These are phyloP conservation scores for Diplodia scrobiculata DNA, from an alignment of 2,329 filamentous ascomycete genomes.

Conservation along the genomic window DNA sequence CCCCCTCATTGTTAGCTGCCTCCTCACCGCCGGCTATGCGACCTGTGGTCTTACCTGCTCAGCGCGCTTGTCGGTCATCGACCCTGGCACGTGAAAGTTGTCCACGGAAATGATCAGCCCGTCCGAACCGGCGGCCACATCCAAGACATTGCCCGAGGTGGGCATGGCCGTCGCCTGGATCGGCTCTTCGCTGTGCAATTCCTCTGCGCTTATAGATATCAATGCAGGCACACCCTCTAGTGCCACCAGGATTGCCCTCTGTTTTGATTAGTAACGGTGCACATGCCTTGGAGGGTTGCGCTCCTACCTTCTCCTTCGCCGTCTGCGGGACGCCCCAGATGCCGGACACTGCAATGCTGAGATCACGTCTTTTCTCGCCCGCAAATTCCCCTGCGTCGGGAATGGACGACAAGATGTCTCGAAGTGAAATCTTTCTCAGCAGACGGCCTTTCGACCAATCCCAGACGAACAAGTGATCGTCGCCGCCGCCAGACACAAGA, in stretches of 20 bases:
- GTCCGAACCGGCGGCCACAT: conserved; percentile 46
- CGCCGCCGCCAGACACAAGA: conserved; percentile 84
- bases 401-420: conserved; percentile 30
- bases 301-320: conserved; percentile 45
- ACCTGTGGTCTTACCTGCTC: conserved; percentile 36
- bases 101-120: conserved; percentile 57
- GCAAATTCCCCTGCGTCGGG: conserved; percentile 19
- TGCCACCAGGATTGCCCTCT: conserved; percentile 43
- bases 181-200: conserved; percentile 52
- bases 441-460: conserved; percentile 67
- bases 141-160: conserved; percentile 67
- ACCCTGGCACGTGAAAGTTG: conserved; percentile 54
- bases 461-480: conserved; percentile 78
- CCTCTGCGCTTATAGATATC: conserved; percentile 61
- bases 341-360: conserved; percentile 54
- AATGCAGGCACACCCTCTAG: conserved; percentile 60
- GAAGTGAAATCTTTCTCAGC: conserved; percentile 55
- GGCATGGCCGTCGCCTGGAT: conserved; percentile 44
- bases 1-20: conserved; percentile 23
- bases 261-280: conserved; percentile 3
- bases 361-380: conserved; percentile 31
- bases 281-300: no score
- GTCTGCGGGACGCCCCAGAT: conserved; percentile 51
- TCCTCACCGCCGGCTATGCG: conserved; percentile 12
- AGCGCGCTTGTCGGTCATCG: conserved; percentile 47